Percentiles rank a stretch among this genome's conserved stretches.
Evolutionary conservation across 2,329 filamentous ascomycete genomes (phyloP).

Genomic region (Purpureocillium lavendulum): DNA sequence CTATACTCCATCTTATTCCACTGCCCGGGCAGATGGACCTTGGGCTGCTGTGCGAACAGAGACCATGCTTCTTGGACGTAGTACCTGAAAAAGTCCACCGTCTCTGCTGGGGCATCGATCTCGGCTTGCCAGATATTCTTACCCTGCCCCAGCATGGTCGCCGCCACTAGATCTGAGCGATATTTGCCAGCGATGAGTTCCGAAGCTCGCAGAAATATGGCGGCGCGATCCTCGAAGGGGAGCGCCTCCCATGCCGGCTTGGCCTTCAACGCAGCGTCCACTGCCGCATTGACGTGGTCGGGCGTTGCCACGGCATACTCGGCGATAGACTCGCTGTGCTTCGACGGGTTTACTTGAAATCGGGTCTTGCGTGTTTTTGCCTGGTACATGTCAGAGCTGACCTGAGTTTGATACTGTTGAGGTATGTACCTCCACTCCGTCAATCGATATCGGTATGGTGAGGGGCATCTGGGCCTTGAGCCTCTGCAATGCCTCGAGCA

Average conservation of each 20-base stretch:
- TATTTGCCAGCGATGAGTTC: slow-evolving; percentile 87
- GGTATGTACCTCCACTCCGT: too few relatives aligned
- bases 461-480: too few relatives aligned
- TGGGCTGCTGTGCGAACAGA: slow-evolving; percentile 78
- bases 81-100: slow-evolving; percentile 87
- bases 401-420: too few relatives aligned
- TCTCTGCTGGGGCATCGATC: slow-evolving; percentile 88
- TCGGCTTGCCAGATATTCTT: slow-evolving; percentile 99
- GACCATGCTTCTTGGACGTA: slow-evolving; percentile 91
- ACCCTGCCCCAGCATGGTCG: slow-evolving; percentile 91
- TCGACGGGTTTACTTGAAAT: slow-evolving; percentile 69
- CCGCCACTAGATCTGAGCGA: slow-evolving; percentile 89
- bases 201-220: slow-evolving; percentile 90
- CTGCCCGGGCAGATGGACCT: slow-evolving; percentile 70
- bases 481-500: too few relatives aligned
- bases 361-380: too few relatives aligned
- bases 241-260: slow-evolving; percentile 78
- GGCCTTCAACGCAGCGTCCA: slow-evolving; percentile 75
- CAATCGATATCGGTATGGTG: too few relatives aligned
- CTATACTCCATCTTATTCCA: slow-evolving; percentile 91
- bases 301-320: slow-evolving; percentile 75
- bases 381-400: too few relatives aligned
- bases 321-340: slow-evolving; percentile 68
- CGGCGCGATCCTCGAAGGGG: slow-evolving; percentile 83
- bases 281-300: slow-evolving; percentile 68